phyloP scores from a whole-genome alignment of 78 protist genomes.

The Guillardia theta region DNA sequence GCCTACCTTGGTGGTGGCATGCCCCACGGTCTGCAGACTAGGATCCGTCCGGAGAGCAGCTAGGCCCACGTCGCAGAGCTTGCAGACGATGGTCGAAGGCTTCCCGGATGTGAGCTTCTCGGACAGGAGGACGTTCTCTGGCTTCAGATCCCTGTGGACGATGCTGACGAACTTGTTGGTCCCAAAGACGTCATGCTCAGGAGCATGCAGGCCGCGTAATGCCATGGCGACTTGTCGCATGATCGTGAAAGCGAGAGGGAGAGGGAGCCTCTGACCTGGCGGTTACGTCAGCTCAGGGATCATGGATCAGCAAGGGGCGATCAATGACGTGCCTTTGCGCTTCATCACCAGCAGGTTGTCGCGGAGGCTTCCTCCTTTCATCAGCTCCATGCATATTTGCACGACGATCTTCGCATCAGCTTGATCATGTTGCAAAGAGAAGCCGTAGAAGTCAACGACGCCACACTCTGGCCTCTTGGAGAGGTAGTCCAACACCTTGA shows the following conservation, averaged over 20 bases:
- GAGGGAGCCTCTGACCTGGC: too few species aligned
- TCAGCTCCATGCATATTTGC: conserved; percentile 32
- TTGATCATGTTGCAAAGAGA: neutral
- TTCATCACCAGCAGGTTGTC: conserved; percentile 17
- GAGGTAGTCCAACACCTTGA: conserved; percentile 9
- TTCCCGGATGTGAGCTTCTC: neutral
- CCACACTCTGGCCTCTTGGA: neutral
- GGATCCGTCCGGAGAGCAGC: conserved; percentile 28
- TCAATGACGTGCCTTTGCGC: conserved; percentile 14
- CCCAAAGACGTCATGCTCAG: neutral
- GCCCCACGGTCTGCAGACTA: neutral
- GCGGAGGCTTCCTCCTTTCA: conserved; percentile 10
- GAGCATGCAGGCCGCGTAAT: neutral
- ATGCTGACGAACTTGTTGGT: neutral
- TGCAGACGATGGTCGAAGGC: neutral
- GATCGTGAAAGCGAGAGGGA: neutral
- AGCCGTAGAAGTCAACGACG: conserved; percentile 28
- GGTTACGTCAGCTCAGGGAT: too few species aligned
- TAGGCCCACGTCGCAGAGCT: conserved; percentile 37
- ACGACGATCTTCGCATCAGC: neutral
- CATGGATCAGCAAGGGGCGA: too few species aligned
- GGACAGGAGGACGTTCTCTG: conserved; percentile 32
- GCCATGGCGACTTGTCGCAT: neutral
- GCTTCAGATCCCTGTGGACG: conserved; percentile 37
- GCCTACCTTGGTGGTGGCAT: conserved; percentile 35